Evolutionary conservation across 306 rosid species (phyloP).

Genomic region (Rosa lucieae): DNA sequence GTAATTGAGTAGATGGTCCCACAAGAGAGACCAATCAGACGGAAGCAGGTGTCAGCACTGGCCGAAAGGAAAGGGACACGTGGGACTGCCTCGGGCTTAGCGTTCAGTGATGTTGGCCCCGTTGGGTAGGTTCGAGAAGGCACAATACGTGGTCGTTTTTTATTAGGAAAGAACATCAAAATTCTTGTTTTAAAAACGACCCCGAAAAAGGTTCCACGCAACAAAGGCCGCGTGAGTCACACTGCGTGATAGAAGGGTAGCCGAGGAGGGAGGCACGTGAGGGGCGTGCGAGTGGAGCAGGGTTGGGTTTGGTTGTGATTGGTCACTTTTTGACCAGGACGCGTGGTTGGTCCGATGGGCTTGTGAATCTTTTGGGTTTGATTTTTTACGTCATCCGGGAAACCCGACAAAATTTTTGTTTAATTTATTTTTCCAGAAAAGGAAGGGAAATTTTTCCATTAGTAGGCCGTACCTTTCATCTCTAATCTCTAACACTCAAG

Average conservation of each 20-base stretch:
- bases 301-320: neutral
- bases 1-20: slow-evolving; percentile 35
- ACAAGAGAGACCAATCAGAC: slow-evolving; percentile 21
- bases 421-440: neutral
- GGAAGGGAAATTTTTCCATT: neutral
- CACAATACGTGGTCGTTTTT: slow-evolving; percentile 29
- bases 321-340: slow-evolving; percentile 19
- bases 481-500: too few relatives aligned
- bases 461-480: neutral
- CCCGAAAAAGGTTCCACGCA: neutral
- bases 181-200: neutral
- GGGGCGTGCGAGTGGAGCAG: neutral
- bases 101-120: slow-evolving; percentile 14
- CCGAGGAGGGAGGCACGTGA: neutral
- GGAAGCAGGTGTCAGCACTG: slow-evolving; percentile 41
- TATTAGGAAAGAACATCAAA: slow-evolving; percentile 22
- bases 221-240: neutral
- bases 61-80: slow-evolving; percentile 45
- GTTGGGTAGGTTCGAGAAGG: slow-evolving; percentile 34
- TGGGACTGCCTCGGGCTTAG: slow-evolving; percentile 30
- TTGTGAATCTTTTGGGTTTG: slow-evolving; percentile 35
- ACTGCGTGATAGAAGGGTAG: neutral
- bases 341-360: slow-evolving; percentile 23
- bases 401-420: slow-evolving; percentile 1
- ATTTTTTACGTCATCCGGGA: slow-evolving; percentile 23